A percentile compares a stretch with the other conserved stretches of the same genome.
Evolutionary conservation across 179 eudicot genomes (phyloP).

Genomic region (Actinidia arguta): DNA sequence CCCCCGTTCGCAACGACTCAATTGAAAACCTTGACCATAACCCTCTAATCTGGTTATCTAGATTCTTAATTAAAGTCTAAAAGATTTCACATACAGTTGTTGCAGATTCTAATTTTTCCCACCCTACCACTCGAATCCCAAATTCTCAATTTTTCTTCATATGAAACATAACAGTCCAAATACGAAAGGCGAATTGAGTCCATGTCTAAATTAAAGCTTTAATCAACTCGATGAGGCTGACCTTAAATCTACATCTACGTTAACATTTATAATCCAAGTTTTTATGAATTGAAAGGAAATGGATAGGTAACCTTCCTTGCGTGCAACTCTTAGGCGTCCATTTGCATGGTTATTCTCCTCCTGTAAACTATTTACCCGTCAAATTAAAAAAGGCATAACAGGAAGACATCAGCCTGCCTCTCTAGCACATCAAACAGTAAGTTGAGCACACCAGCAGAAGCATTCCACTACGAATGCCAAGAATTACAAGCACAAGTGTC

Average conservation of each 20-base stretch:
- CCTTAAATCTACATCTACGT: neutral
- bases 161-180: neutral
- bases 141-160: neutral
- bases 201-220: no score
- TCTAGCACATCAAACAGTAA: slow-evolving; percentile 11
- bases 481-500: neutral
- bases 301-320: no score
- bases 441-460: neutral
- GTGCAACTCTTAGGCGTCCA: neutral
- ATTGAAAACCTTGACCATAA: neutral
- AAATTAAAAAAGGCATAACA: neutral
- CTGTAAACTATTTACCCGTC: neutral
- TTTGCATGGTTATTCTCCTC: neutral
- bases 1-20: no score
- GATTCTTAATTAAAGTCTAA: neutral
- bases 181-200: neutral
- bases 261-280: neutral
- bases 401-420: neutral
- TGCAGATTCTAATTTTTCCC: neutral
- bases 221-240: neutral
- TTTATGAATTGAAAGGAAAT: neutral
- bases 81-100: neutral
- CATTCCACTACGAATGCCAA: neutral
- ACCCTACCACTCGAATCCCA: neutral
- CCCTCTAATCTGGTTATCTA: neutral